Evolutionary conservation across 129 eudicot species (phyloP), one percentile per base, ranked within the genome.

Genomic region (Ambrosia artemisiifolia): DNA sequence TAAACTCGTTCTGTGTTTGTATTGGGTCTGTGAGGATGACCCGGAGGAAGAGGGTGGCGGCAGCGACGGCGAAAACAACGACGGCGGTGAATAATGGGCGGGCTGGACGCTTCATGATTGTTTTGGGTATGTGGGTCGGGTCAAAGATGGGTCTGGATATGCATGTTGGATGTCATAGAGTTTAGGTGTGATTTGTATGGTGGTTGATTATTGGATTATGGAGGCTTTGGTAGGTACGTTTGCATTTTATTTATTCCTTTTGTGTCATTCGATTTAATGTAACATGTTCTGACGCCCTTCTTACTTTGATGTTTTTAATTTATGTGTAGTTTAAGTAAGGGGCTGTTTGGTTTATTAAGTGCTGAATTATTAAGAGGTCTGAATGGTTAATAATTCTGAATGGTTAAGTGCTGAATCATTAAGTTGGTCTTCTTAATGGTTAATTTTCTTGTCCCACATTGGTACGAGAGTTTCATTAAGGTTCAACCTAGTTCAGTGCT

Each of bases 51-150:
- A 95, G 76, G 42, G 89, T 81, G 28, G 36, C 76, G 11, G 75
- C 87, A 43, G 83, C 95, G 19, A 80, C 80, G 16, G 79, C 78
- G 20, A 85, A 65, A 44, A 95, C 59, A 4, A 90, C 62, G 48
- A 88, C 42, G 1, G 83, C 57, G 78, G 85, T 85, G 80, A 84
- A 84, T 2, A 86, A 57, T 0, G 91, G 85, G 11, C 86, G 82
- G 44, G 84, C 48, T 12, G 85, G 30, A 7, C 82, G 86, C 82
- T 86, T 90, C 86, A 88, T 81, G 11, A 47, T 68, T 14, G 3
- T 56, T 44, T 36, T 33, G 11, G 62, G 47, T 43, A 8, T 56
- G 74, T 57, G 69, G 47, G 74, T 30, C 12, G 33, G 73, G 50
- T 77, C 63, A 61, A 34, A 77, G 46, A 17, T n/a, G 36, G 28